Conservation (phyloP, 768 basidiomycete species). For the Pleurotus djamor region DNA sequence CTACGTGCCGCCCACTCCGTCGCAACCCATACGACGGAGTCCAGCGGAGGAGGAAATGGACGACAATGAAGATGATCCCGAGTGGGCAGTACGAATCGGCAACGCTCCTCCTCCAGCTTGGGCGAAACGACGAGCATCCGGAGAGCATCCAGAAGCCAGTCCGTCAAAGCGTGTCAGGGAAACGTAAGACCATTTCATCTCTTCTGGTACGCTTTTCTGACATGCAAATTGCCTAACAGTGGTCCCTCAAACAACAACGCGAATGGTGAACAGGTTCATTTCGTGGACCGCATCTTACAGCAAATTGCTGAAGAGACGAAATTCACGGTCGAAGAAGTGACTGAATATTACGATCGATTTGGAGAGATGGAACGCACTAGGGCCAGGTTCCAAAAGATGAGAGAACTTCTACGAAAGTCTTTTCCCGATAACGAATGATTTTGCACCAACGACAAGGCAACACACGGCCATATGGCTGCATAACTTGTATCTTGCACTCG, state of each 20-base stretch:
- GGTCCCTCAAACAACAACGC: conserved; percentile 48
- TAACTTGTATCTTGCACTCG: too few species aligned
- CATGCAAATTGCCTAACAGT: conserved; percentile 44
- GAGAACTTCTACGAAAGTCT: conserved; percentile 39
- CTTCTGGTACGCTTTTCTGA: conserved; percentile 58
- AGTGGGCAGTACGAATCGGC: conserved; percentile 69
- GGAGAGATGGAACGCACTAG: conserved; percentile 71
- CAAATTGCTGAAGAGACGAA: conserved; percentile 69
- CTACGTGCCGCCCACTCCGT: neutral
- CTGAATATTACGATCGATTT: conserved; percentile 73
- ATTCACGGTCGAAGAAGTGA: conserved; percentile 76
- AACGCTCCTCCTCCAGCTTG: conserved; percentile 63
- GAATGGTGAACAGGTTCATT: conserved; percentile 52
- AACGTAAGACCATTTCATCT: conserved; percentile 24
- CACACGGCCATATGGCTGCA: too few species aligned
- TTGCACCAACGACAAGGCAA: neutral
- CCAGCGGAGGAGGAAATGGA: conserved; percentile 70
- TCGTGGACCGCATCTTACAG: conserved; percentile 61
- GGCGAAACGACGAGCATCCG: conserved; percentile 57
- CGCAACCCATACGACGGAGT: conserved; percentile 15
- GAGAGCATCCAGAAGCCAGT: conserved; percentile 31
- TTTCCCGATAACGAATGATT: conserved; percentile 28
- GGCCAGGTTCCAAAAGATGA: conserved; percentile 65
- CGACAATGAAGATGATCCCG: conserved; percentile 50
- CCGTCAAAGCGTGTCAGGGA: conserved; percentile 41